Conservation (phyloP, 345 rosid species). For the Salix purpurea region DNA sequence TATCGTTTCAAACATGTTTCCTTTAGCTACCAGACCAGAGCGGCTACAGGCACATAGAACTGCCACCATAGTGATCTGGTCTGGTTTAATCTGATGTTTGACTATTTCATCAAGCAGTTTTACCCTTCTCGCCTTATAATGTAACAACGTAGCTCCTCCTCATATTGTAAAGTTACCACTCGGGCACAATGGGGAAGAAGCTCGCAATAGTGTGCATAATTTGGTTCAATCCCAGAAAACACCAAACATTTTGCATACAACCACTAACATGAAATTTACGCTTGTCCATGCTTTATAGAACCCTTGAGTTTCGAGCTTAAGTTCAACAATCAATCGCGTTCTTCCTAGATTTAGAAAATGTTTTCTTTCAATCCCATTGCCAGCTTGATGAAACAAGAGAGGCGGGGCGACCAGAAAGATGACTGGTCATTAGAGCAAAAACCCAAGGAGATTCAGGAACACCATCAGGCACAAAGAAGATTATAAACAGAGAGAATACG, state of each 20-base stretch:
- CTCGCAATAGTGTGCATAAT: constrained; percentile 62
- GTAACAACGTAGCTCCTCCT: constrained; percentile 66
- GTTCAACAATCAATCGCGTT: background rate
- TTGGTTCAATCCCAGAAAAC: constrained; percentile 54
- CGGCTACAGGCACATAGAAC: constrained; percentile 79
- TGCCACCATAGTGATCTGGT: constrained; percentile 70
- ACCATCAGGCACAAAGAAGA: background rate
- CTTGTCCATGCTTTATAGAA: no score
- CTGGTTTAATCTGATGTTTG: constrained; percentile 47
- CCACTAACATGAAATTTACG: no score
- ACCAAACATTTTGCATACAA: constrained; percentile 14
- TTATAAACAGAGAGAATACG: background rate
- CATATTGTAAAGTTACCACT: constrained; percentile 68
- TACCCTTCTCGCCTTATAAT: constrained; percentile 42
- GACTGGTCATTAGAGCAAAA: background rate
- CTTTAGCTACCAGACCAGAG: constrained; percentile 57
- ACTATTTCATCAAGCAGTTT: constrained; percentile 57
- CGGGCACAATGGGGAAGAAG: constrained; percentile 78
- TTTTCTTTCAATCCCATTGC: background rate
- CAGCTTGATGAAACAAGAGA: background rate
- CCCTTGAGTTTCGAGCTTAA: no score
- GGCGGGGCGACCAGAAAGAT: background rate
- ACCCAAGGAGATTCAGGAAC: background rate
- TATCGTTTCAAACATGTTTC: constrained; percentile 50
- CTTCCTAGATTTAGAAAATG: background rate